These are phyloP conservation scores for Ceriops tagal DNA, from an alignment of 345 rosid genomes.

Conservation along the genomic window DNA sequence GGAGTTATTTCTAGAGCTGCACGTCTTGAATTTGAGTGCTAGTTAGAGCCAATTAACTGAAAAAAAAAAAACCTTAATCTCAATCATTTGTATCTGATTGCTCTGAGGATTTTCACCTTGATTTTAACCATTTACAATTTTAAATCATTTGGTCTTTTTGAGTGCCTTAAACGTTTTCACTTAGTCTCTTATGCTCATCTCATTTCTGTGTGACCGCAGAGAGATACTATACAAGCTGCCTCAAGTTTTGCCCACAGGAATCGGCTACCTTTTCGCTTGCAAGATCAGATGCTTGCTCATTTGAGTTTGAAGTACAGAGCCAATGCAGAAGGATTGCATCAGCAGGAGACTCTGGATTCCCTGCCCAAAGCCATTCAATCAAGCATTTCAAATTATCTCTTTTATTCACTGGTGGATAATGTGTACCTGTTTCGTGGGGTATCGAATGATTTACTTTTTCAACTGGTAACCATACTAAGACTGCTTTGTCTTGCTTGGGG, in stretches of 20 bases:
- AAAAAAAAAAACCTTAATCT: neutral
- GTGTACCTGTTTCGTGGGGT: constrained; percentile 85
- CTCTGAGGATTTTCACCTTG: no score
- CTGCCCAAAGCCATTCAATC: constrained; percentile 92
- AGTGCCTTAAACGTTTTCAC: neutral
- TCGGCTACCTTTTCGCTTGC: constrained; percentile 63
- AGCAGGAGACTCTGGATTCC: constrained; percentile 74
- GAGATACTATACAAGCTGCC: constrained; percentile 82
- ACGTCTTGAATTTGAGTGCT: no score
- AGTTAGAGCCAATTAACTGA: no score
- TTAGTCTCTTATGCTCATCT: constrained; percentile 7
- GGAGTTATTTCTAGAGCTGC: no score
- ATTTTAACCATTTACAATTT: neutral
- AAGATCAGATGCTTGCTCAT: constrained; percentile 95
- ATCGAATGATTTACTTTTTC: constrained; percentile 88
- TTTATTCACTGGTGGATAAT: constrained; percentile 67
- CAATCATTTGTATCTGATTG: no score
- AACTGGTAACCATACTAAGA: constrained; percentile 50
- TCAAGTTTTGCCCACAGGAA: constrained; percentile 75
- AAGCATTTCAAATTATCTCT: constrained; percentile 65
- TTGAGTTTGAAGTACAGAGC: constrained; percentile 77
- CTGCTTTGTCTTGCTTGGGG: constrained; percentile 4
- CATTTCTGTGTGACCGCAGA: constrained; percentile 36
- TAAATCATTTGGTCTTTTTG: neutral
- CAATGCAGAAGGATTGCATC: constrained; percentile 84